phyloP scores from a whole-genome alignment of 2,329 filamentous ascomycete genomes.

The Pseudogymnoascus sp. region DNA sequence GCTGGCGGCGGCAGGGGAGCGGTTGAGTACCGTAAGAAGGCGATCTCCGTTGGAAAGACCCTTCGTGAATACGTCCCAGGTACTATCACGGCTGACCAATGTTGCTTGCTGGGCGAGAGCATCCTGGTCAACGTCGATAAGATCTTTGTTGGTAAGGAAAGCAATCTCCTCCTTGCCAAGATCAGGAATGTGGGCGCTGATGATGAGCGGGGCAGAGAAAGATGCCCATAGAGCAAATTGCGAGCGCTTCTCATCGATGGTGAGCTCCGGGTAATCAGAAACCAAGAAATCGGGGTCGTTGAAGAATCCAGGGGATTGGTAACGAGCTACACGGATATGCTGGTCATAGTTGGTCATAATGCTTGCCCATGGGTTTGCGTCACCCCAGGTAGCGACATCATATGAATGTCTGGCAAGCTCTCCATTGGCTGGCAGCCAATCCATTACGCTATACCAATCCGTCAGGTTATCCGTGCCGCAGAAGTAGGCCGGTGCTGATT shows the following conservation, averaged over 20 bases:
- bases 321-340: conserved; percentile 23
- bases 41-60: conserved; percentile 38
- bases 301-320: conserved; percentile 30
- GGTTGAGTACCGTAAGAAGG: conserved; percentile 40
- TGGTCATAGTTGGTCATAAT: conserved; percentile 41
- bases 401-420: conserved; percentile 31
- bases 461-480: conserved; percentile 35
- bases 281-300: conserved; percentile 13
- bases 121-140: conserved; percentile 12
- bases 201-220: conserved; percentile 24
- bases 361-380: conserved; percentile 34
- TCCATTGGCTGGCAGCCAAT: conserved; percentile 32
- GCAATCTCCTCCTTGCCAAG: conserved; percentile 29
- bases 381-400: conserved; percentile 24
- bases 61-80: conserved; percentile 36
- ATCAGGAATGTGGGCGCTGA: conserved; percentile 28
- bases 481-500: conserved; percentile 41
- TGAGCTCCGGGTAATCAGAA: conserved; percentile 5
- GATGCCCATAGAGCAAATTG: conserved; percentile 22
- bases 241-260: conserved; percentile 10
- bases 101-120: conserved; percentile 27
- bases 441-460: conserved; percentile 39
- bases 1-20: conserved; percentile 28
- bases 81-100: conserved; percentile 33
- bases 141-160: conserved; percentile 30